These are phyloP conservation scores for Aspergillus aculeatus DNA, from an alignment of 2,329 filamentous ascomycete species.

Conservation along the genomic window DNA sequence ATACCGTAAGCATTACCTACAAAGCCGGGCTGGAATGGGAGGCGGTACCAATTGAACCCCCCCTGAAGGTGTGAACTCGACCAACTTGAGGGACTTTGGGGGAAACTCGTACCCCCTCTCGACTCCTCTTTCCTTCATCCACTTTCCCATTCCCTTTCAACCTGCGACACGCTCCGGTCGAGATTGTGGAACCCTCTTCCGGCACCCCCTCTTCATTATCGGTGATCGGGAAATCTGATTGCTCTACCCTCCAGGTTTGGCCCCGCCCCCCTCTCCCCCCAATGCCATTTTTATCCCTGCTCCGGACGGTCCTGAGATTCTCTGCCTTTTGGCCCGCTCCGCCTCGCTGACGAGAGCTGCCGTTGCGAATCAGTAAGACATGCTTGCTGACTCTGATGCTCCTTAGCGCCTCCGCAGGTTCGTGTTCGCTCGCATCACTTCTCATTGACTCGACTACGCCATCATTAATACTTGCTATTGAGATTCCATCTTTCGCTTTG, in stretches of 20 bases:
- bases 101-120: not conserved
- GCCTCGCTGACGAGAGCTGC: not conserved
- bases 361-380: not conserved
- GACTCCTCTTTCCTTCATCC: not conserved
- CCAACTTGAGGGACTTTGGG: too few species aligned
- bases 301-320: not conserved
- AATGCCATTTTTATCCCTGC: not conserved
- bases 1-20: not conserved
- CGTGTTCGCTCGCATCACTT: not conserved
- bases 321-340: not conserved
- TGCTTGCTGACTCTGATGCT: not conserved
- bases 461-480: not conserved
- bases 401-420: not conserved
- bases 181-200: not conserved
- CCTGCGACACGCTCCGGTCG: not conserved
- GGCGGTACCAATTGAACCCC: too few species aligned
- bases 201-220: not conserved
- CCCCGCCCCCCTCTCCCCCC: not conserved
- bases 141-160: not conserved
- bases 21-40: not conserved
- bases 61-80: too few species aligned
- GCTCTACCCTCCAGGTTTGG: not conserved
- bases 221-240: not conserved
- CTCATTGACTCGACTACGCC: not conserved
- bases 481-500: not conserved